Evolutionary conservation across 768 basidiomycete genomes (phyloP).

Genomic region (Tremella yokohamensis): DNA sequence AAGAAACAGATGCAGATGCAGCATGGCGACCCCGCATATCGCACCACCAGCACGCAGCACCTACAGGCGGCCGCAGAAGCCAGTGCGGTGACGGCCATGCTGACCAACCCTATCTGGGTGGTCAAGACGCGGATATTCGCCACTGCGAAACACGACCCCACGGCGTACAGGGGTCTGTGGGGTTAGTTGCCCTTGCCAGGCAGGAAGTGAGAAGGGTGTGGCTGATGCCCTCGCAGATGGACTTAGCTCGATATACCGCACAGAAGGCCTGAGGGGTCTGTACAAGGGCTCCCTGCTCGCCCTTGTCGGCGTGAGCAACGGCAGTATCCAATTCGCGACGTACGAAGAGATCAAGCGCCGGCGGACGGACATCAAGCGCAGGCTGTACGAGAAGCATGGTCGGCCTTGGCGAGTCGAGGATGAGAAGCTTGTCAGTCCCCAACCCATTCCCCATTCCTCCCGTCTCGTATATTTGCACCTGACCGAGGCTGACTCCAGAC

Average conservation of each 20-base stretch:
- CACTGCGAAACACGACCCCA: conserved; percentile 62
- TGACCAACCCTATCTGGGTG: conserved; percentile 98
- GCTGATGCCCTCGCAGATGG: conserved; percentile 59
- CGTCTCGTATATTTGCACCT: too few relatives aligned
- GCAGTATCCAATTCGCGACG: conserved; percentile 89
- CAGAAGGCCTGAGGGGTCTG: conserved; percentile 74
- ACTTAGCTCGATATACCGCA: conserved; percentile 63
- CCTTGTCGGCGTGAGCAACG: conserved; percentile 87
- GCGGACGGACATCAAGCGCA: conserved; percentile 68
- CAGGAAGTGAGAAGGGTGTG: neutral
- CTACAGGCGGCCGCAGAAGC: conserved; percentile 90
- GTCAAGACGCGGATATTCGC: conserved; percentile 97
- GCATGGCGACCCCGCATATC: conserved; percentile 61
- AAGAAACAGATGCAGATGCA: conserved; percentile 70
- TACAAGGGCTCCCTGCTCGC: conserved; percentile 85
- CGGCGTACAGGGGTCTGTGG: conserved; percentile 74
- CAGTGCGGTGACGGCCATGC: conserved; percentile 89
- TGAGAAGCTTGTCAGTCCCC: conserved; percentile 74
- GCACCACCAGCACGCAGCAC: conserved; percentile 72
- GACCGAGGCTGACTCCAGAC: conserved; percentile 58
- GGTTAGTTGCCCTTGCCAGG: conserved; percentile 55
- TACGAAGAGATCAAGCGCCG: conserved; percentile 94
- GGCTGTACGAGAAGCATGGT: conserved; percentile 62
- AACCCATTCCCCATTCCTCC: neutral
- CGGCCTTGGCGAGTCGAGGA: conserved; percentile 65